Evolutionary conservation across 352 stramenopile species (phyloP), one percentile per base, ranked within the genome.

Genomic region (Thraustochytrium sp.): DNA sequence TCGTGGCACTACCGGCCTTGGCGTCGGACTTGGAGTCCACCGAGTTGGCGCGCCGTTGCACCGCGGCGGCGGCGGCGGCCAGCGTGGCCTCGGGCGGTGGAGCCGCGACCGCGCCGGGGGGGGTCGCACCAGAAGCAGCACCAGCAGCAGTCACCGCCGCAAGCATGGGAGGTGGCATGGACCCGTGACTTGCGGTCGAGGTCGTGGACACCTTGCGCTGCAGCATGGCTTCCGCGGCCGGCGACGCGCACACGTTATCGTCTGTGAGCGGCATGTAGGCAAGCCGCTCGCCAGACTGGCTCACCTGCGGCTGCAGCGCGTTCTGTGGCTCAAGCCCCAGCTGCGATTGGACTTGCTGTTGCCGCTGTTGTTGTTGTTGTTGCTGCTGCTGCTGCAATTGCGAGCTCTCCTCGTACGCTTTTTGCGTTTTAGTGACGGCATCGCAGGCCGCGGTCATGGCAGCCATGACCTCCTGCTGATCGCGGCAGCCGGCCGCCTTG

Each of bases 391-490:
- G 26, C 26, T 38, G 54, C 8, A n/a, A 63, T 16, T 63, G 26
- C 46, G n/a, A 9, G 11, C 4, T 34, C 36, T 36, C 44, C 23
- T 64, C 0, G 44, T 75, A 31, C 23, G 23, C 5, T 34, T 80
- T 61, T 23, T 63, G 44, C n/a, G 44, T 80, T 31, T 80, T 48
- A 8, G 42, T 53, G 21, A 80, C 46, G 31, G 68, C 68, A 13
- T 64, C 37, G 51, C 68, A 80, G 9, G 68, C 68, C 21, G 68
- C 68, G 16, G 21, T 64, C 31, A 44, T 42, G 9, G 68, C 68
- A n/a, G 68, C 68, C 44, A 80, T 68, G 68, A 80, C 42, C n/a
- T 80, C 46, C 21, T 61, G 40, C 9, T 63, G 5, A 13, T 61
- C 68, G 1, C 26, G 11, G 37, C 46, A 80, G 13, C 51, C 68